These are phyloP conservation scores for Ampelomyces quisqualis DNA, from an alignment of 2,329 filamentous ascomycete species.

Conservation along the genomic window DNA sequence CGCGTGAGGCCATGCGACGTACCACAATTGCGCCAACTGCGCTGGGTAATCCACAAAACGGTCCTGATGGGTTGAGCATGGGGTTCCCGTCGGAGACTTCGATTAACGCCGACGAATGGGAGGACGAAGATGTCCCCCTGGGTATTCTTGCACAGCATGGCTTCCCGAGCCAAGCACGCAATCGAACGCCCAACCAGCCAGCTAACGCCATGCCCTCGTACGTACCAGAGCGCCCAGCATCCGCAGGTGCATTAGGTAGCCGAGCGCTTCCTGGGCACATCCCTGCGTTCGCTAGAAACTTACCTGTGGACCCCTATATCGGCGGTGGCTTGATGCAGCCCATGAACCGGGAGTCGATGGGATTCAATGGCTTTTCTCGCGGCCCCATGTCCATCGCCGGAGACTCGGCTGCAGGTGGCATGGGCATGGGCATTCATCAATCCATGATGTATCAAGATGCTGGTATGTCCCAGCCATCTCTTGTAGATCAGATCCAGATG, in stretches of 20 bases:
- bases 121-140: constrained; percentile 43
- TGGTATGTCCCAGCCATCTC: constrained; percentile 32
- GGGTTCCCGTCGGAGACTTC: constrained; percentile 42
- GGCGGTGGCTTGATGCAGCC: constrained; percentile 40
- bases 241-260: constrained; percentile 29
- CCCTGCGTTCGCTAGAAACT: constrained; percentile 40
- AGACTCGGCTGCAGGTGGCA: constrained; percentile 28
- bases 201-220: constrained; percentile 38
- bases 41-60: constrained; percentile 18
- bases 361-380: constrained; percentile 39
- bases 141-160: constrained; percentile 43
- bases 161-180: constrained; percentile 34
- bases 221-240: constrained; percentile 40
- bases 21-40: constrained; percentile 33
- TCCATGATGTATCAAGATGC: constrained; percentile 36
- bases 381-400: constrained; percentile 38
- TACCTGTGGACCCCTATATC: constrained; percentile 42
- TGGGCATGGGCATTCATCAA: constrained; percentile 18
- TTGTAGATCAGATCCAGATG: constrained; percentile 44
- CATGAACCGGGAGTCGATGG: constrained; percentile 40
- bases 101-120: constrained; percentile 41
- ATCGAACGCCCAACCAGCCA: constrained; percentile 31
- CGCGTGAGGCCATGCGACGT: constrained; percentile 38
- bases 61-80: constrained; percentile 21
- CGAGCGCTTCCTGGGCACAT: constrained; percentile 23